These are phyloP conservation scores for Cairneyella variabilis DNA, from an alignment of 495 filamentous ascomycete genomes.

Conservation along the genomic window DNA sequence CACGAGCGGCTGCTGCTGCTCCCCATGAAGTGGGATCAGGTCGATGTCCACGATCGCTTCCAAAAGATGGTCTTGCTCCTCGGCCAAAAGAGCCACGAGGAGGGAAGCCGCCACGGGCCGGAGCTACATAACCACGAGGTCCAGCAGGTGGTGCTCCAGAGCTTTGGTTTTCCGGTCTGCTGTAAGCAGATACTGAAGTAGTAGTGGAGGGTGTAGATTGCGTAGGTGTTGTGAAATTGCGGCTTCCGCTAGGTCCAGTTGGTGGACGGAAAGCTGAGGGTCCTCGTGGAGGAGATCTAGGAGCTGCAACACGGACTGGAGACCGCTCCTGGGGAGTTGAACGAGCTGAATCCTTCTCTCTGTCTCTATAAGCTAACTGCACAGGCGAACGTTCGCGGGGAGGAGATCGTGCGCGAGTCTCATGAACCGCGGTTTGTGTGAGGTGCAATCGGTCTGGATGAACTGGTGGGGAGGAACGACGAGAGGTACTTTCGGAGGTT, in stretches of 20 bases:
- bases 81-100: conserved; percentile 2
- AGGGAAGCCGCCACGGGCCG: conserved; percentile 9
- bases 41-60: conserved; percentile 10
- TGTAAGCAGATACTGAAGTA: conserved; percentile 14
- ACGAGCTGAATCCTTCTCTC: conserved; percentile 17
- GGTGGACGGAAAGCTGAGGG: conserved; percentile 24
- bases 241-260: conserved; percentile 20
- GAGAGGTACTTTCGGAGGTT: conserved; percentile 25
- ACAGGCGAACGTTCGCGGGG: conserved; percentile 21
- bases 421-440: conserved; percentile 15
- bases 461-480: conserved; percentile 26
- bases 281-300: conserved; percentile 27
- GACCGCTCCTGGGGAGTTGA: conserved; percentile 25
- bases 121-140: conserved; percentile 22
- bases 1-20: conserved; percentile 13
- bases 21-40: conserved; percentile 16
- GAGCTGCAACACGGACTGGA: conserved; percentile 15
- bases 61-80: conserved; percentile 6
- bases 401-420: conserved; percentile 21
- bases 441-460: conserved; percentile 17
- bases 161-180: conserved; percentile 11
- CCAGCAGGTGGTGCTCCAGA: conserved; percentile 22
- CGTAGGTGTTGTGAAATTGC: conserved; percentile 23
- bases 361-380: conserved; percentile 5
- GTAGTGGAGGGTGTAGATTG: background rate